Evolutionary conservation across 345 rosid genomes (phyloP), one percentile per base, ranked within the genome.

Genomic region (Fremontodendron californicum): DNA sequence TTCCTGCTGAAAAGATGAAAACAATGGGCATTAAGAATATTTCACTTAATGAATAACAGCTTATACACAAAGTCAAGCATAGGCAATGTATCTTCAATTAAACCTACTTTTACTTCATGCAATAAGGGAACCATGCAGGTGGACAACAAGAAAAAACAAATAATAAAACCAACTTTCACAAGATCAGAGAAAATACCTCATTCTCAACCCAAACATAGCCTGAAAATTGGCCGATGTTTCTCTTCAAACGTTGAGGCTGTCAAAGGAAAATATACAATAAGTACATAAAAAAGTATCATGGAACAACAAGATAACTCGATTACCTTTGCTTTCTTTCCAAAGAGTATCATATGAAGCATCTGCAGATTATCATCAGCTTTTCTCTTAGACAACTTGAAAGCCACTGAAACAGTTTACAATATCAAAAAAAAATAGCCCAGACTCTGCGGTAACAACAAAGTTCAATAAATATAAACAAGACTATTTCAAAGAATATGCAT

Each of bases 241-340:
- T 91, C 91, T 96, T 96, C 79, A 96, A 35, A 86, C 80, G 83
- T 76, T 91, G 90, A 73, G 87, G 82, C 99, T 96, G 90, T 83
- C 87, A 57, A 75, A 33, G 39, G 13, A 61, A 61, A 64, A 9
- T 10, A 19, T 54, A 74, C 11, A 75, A 2, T 73, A 11, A 74
- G 40, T 19, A 64, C 10, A 25, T 1, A 49, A 33, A 78, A 42
- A 77, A 60, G 45, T 23, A 67, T 74, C 9, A 79, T 35, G 2
- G 39, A 63, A 73, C 42, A 43, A 33, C 73, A 48, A 35, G 9
- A 27, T 37, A 27, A 40, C 16, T 27, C 12, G 23, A n/a, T 77
- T 77, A 96, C 99, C 98, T 96, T 96, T 74, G 89, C 99, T 87
- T 93, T 96, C 92, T 96, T 96, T 83, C 98, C 99, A 76, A 85